Base-by-base conservation (phyloP, 768 basidiomycete genomes). In the Peribolospora kevripleyi region DNA sequence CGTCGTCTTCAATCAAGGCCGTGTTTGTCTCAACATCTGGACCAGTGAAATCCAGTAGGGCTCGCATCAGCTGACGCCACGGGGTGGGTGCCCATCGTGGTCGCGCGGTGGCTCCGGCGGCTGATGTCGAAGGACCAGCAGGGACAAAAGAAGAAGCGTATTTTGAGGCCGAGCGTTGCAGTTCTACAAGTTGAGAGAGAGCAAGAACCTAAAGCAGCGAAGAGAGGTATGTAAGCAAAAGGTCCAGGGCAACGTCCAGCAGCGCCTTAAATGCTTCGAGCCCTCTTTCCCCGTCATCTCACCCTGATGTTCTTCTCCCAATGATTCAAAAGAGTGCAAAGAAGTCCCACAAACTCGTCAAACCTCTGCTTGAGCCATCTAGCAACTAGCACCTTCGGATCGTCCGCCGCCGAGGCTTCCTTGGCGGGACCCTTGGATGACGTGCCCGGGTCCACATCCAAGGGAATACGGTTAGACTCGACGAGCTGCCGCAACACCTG, bases 401-500 rank as follows among this genome's bases (percentile, higher is more conserved):
- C 65, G 57, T 71, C 72, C 13, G 75, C 71, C 61, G 76, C 76
- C 46, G 75, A 74, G 11, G 74, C 75, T 38, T 76, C 78, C 50
- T 54, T 56, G 6, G 56, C 56, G 36, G 57, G 52, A 37, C 48
- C 51, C 48, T 52, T 53, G n/a, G 46, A 42, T 13, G 50, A 46
- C 6, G 52, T 55, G 36, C 42, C 75, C 70, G 11, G 71, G 72
- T 38, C 70, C 69, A 42, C 68, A 54, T 42, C 57, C 46, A 60
- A 63, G 14, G 70, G 70, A 10, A 86, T 68, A 58, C 78, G 76
- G 3, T 78, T 75, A 40, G 72, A 72, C 3, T 72, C 65, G 50
- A 86, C 73, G 42, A 83, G 68, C 25, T 73, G 60, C 7, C 82
- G 75, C 64, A 85, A 87, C 9, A 80, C 71, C 45, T 88, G 70